Base-by-base conservation (phyloP, 1,139 yeast genomes). In the Zygosaccharomyces pseudobailii region DNA sequence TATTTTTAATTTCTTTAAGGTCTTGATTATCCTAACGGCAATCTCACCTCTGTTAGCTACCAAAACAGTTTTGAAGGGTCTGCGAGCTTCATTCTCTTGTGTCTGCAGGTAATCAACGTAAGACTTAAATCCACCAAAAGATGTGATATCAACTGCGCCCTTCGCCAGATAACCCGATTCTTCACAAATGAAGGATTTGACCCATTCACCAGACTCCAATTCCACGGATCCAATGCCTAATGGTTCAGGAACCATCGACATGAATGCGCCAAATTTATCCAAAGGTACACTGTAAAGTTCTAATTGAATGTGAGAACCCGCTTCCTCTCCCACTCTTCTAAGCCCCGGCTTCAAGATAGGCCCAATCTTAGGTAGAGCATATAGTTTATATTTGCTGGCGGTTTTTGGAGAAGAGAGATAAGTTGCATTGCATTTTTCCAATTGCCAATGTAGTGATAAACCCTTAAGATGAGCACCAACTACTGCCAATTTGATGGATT, bases 1-100 rank as follows among this genome's bases (percentile, higher is more conserved):
- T 57, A 92, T 87, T 3, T 82, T 81, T 58, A 90, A 68, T 65
- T 83, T 84, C 67, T 87, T 87, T 63, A 90, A 74, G 6, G 98
- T 90, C 64, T 79, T 84, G 62, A 90, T 87, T 57, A 92, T 87
- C 65, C 98, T 76, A 31, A 89, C 97, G 3, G 98, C 97, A 61
- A 92, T 92, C 70, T 92, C 98, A 65, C 98, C 98, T 70, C 98
- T 80, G 72, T 92, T 92, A 32, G 98, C 97, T 47, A 92, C 95
- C 51, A 92, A 75, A 10, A 92, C 96, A 9, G 87, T 79, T 39
- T 82, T 75, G 69, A 90, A 90, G 0, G 92, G 95, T 65, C 78
- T 80, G 58, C 52, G 48, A 5, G 27, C 41, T 20, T 50, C 39
- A 13, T 35, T 38, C 28, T 53, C 55, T 17, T 50, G 40, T 22